These are phyloP conservation scores for Tolypocladium inflatum DNA, from an alignment of 2,329 filamentous ascomycete species.

Conservation along the genomic window DNA sequence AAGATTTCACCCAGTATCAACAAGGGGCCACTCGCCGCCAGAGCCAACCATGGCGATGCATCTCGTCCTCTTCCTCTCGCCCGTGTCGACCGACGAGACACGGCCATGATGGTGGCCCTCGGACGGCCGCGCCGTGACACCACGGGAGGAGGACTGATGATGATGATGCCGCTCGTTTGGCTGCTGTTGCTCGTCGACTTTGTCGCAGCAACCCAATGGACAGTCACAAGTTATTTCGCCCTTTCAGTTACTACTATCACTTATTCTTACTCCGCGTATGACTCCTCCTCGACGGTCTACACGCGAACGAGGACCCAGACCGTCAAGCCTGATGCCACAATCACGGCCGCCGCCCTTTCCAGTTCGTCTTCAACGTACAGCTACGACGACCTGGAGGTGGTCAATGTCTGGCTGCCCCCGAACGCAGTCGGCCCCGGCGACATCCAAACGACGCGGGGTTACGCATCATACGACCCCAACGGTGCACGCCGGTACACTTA, in stretches of 20 bases:
- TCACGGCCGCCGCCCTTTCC: not conserved
- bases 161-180: not conserved
- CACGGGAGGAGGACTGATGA: not conserved
- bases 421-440: not conserved
- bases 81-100: not conserved
- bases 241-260: not conserved
- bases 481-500: conserved; percentile 2
- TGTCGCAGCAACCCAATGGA: not conserved
- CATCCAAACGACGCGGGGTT: not conserved
- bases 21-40: not conserved
- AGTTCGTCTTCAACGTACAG: not conserved
- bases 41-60: not conserved
- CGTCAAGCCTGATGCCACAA: not conserved
- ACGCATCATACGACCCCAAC: not conserved
- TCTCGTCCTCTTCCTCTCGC: not conserved
- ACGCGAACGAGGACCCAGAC: not conserved
- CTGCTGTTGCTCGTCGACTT: not conserved
- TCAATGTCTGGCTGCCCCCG: not conserved
- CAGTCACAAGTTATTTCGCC: not conserved
- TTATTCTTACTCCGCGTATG: not conserved
- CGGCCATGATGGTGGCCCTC: not conserved
- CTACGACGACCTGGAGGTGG: not conserved
- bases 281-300: not conserved
- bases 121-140: not conserved
- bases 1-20: not conserved